Conservation (phyloP, 1,284 basidiomycete species). For the Clitocybe nebularis region DNA sequence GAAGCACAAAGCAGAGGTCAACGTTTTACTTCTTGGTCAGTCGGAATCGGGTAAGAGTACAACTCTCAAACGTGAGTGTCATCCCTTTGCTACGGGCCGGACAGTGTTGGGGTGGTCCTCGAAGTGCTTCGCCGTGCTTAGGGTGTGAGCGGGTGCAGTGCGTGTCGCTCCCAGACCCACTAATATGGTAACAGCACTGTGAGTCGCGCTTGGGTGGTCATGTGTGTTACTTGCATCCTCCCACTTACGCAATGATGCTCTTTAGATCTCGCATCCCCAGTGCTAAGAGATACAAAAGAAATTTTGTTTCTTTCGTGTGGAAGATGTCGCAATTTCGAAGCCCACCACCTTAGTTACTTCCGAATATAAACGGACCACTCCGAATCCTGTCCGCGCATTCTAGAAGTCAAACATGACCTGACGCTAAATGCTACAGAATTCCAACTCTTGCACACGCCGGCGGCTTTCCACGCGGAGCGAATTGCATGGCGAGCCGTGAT, state of each 20-base stretch:
- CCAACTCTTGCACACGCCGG: conserved; percentile 70
- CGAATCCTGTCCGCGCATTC: no score
- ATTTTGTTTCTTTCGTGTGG: neutral
- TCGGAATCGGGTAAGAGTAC: conserved; percentile 82
- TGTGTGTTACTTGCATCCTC: conserved; percentile 15
- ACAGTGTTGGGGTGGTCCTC: no score
- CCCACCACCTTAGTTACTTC: no score
- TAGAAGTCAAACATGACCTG: conserved; percentile 6
- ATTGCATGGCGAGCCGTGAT: conserved; percentile 82
- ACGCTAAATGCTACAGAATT: conserved; percentile 53
- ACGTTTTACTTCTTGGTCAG: conserved; percentile 75
- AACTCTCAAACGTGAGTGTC: conserved; percentile 74
- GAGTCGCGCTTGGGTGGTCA: conserved; percentile 10
- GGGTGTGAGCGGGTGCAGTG: neutral
- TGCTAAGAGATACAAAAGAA: neutral
- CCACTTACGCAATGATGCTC: no score
- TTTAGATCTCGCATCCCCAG: no score
- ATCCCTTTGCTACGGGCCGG: conserved; percentile 6
- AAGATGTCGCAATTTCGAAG: no score
- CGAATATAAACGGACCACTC: no score
- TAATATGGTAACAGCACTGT: conserved; percentile 7
- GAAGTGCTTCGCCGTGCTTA: no score
- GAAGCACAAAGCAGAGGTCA: conserved; percentile 58
- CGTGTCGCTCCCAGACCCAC: neutral
- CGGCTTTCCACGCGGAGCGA: conserved; percentile 70